phyloP scores from a whole-genome alignment of 2,329 filamentous ascomycete species.

The Aspergillus sp. region DNA sequence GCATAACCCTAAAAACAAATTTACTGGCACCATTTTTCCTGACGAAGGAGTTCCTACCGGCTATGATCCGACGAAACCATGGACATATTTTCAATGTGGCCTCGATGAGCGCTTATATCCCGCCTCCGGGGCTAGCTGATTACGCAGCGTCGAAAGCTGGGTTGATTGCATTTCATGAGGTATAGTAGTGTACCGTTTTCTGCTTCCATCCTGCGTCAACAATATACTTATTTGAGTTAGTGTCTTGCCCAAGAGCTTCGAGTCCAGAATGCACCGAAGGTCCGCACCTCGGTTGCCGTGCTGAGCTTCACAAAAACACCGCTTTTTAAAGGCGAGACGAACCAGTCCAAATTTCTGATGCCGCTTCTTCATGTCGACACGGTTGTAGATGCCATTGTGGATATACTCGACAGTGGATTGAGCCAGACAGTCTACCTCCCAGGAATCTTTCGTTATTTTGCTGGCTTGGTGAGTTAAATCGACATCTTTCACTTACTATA shows the following conservation, averaged over 20 bases:
- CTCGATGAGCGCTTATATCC: too few species aligned
- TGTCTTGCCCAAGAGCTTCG: too few species aligned
- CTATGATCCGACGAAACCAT: too few species aligned
- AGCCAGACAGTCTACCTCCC: conserved; percentile 23
- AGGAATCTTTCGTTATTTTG: conserved; percentile 21
- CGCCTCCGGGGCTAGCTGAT: too few species aligned
- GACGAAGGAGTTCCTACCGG: too few species aligned
- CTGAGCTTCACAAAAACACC: conserved; percentile 29
- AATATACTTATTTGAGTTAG: too few species aligned
- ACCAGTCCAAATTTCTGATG: conserved; percentile 25
- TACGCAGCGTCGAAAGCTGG: too few species aligned
- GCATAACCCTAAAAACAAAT: too few species aligned
- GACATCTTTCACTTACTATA: neutral
- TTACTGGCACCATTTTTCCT: too few species aligned
- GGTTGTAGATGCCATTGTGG: conserved; percentile 25
- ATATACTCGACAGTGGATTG: conserved; percentile 23
- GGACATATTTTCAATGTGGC: too few species aligned
- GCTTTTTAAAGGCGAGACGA: conserved; percentile 27
- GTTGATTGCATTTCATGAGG: too few species aligned
- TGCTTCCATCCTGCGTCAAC: accelerated
- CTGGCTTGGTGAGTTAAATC: conserved; percentile 22
- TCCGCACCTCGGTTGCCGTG: conserved; percentile 24
- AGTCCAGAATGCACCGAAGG: conserved; percentile 11
- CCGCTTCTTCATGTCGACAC: conserved; percentile 29
- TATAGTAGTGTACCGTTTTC: too few species aligned